Percentiles rank a stretch among this genome's conserved stretches.
phyloP scores from a whole-genome alignment of 768 basidiomycete species.

The Podaxis sp. region DNA sequence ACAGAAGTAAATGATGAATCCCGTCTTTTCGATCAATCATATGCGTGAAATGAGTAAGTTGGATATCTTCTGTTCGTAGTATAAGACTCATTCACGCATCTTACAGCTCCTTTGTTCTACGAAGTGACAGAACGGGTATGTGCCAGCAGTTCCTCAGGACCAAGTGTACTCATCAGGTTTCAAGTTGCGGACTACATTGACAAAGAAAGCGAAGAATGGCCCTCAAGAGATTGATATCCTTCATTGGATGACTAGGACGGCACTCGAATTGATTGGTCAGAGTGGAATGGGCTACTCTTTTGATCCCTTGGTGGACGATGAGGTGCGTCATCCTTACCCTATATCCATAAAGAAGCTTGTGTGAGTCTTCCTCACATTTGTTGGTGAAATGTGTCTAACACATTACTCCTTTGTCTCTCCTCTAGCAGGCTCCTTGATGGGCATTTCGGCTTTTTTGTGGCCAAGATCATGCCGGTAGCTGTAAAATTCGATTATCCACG shows the following conservation, averaged over 20 bases:
- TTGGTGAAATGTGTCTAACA: neutral
- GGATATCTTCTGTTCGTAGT: neutral
- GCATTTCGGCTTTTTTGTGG: conserved; percentile 20
- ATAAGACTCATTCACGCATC: neutral
- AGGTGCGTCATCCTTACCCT: conserved; percentile 29
- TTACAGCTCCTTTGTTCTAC: conserved; percentile 37
- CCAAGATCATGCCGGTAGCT: conserved; percentile 23
- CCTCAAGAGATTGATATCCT: conserved; percentile 33
- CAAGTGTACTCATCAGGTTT: conserved; percentile 1
- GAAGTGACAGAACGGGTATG: conserved; percentile 31
- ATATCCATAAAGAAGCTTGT: conserved; percentile 28
- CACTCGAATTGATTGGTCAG: conserved; percentile 50
- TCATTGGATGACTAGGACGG: conserved; percentile 38
- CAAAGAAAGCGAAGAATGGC: conserved; percentile 23
- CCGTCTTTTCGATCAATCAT: conserved; percentile 35
- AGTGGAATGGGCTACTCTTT: conserved; percentile 44
- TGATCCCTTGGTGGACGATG: conserved; percentile 33
- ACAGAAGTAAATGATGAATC: conserved; percentile 39
- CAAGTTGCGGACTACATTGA: conserved; percentile 25
- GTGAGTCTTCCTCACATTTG: conserved; percentile 21
- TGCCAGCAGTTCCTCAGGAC: neutral
- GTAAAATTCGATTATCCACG: conserved; percentile 28
- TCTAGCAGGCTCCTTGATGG: conserved; percentile 20
- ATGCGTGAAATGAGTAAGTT: conserved; percentile 36
- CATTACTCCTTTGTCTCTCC: neutral